Percentiles rank a stretch among this genome's conserved stretches.
These are phyloP conservation scores for Crataegus laevigata DNA, from an alignment of 306 rosid species.

Conservation along the genomic window DNA sequence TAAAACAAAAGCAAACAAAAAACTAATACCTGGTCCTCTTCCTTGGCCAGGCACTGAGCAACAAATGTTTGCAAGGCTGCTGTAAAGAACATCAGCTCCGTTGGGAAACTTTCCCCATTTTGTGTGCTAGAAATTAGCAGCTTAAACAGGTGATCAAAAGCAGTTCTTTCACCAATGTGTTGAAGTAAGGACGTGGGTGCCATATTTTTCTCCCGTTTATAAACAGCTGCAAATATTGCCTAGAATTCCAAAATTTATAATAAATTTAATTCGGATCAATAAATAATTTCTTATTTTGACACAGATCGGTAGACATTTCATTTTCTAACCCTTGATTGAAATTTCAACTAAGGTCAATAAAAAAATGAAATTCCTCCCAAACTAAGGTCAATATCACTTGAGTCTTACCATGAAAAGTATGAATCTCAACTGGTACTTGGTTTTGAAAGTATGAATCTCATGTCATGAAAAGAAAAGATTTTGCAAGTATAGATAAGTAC, in stretches of 20 bases:
- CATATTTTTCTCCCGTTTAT: constrained; percentile 69
- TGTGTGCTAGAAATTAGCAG: constrained; percentile 41
- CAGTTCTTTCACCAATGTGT: constrained; percentile 62
- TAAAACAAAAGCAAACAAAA: background rate
- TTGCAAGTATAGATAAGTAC: too few species aligned
- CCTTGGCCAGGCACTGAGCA: constrained; percentile 83
- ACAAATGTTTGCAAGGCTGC: constrained; percentile 58
- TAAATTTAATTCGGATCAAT: too few species aligned
- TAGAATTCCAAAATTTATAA: constrained; percentile 13
- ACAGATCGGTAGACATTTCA: too few species aligned
- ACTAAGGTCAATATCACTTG: too few species aligned
- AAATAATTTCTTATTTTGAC: too few species aligned
- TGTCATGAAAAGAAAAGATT: too few species aligned
- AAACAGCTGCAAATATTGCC: constrained; percentile 86
- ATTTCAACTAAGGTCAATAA: too few species aligned
- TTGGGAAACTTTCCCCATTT: constrained; percentile 49
- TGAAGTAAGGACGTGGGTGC: constrained; percentile 62
- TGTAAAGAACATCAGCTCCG: constrained; percentile 63
- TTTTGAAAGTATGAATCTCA: too few species aligned
- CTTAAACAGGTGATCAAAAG: constrained; percentile 54
- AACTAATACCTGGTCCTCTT: constrained; percentile 75
- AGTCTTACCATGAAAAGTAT: too few species aligned
- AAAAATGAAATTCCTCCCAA: too few species aligned
- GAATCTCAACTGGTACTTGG: too few species aligned
- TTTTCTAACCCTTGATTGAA: too few species aligned